Conservation (phyloP, 1,139 yeast species). For the Yamadazyma triangularis region DNA sequence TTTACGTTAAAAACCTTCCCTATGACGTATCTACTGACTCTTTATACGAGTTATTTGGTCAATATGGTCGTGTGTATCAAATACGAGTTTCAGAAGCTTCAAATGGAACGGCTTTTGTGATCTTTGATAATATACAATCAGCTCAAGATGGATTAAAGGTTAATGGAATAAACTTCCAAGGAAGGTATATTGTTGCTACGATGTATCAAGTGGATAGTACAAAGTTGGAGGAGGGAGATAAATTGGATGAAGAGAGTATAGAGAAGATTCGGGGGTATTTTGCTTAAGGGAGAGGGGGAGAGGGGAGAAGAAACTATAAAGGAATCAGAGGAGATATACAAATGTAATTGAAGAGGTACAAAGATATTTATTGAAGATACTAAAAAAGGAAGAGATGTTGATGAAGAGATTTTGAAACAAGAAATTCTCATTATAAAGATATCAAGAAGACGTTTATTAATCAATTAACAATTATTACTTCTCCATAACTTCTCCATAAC, state of each 20-base stretch:
- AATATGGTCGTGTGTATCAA: conserved; percentile 55
- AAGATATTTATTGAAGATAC: too few relatives aligned
- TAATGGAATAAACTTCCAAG: conserved; percentile 58
- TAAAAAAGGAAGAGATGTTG: too few relatives aligned
- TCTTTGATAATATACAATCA: conserved; percentile 24
- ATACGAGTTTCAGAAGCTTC: conserved; percentile 44
- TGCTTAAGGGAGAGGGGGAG: too few relatives aligned
- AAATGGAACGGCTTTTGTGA: not conserved
- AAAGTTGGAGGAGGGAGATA: conserved; percentile 19
- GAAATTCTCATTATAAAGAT: too few relatives aligned
- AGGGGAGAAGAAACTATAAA: not conserved
- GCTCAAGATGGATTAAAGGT: conserved; percentile 33
- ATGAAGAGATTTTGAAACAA: too few relatives aligned
- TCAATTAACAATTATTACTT: too few relatives aligned
- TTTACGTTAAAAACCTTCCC: conserved; percentile 58
- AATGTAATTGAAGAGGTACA: too few relatives aligned
- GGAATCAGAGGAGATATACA: too few relatives aligned
- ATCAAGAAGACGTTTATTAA: too few relatives aligned
- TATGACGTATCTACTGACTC: conserved; percentile 45
- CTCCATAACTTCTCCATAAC: too few relatives aligned
- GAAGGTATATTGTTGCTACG: conserved; percentile 53
- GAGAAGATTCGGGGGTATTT: conserved; percentile 9
- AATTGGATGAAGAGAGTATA: conserved; percentile 14
- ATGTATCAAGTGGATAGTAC: conserved; percentile 39
- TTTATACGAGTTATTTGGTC: conserved; percentile 51